Conservation (phyloP, 1,284 basidiomycete genomes). For the Fomitiporia mediterranea region DNA sequence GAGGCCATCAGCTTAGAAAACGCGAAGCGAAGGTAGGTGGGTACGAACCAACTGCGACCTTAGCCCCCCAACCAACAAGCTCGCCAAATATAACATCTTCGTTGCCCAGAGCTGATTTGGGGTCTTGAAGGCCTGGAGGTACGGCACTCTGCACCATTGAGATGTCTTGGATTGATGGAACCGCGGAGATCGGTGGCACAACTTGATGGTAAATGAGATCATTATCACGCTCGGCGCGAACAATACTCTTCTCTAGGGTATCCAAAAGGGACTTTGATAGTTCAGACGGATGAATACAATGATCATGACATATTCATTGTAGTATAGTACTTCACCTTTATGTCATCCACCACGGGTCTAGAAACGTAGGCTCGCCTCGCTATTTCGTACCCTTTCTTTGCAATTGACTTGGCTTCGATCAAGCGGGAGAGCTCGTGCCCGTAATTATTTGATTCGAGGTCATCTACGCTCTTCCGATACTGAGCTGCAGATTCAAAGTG, state of each 20-base stretch:
- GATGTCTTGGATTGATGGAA: slow-evolving; percentile 64
- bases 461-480: slow-evolving; percentile 86
- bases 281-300: slow-evolving; percentile 3
- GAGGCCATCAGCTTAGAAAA: neutral
- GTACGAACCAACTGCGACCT: slow-evolving; percentile 80
- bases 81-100: slow-evolving; percentile 68
- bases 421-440: slow-evolving; percentile 81
- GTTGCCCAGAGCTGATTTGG: slow-evolving; percentile 43
- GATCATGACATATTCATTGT: neutral
- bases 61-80: slow-evolving; percentile 84
- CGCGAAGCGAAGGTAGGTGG: neutral
- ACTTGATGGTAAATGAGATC: slow-evolving; percentile 94
- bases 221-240: slow-evolving; percentile 86
- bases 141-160: slow-evolving; percentile 65
- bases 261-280: slow-evolving; percentile 53
- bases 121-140: slow-evolving; percentile 62
- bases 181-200: slow-evolving; percentile 68
- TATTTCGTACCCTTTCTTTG: slow-evolving; percentile 72
- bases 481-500: slow-evolving; percentile 93
- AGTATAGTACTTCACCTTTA: slow-evolving; percentile 51
- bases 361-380: slow-evolving; percentile 61
- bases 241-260: slow-evolving; percentile 64
- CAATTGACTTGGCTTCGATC: slow-evolving; percentile 57
- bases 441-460: slow-evolving; percentile 84
- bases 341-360: slow-evolving; percentile 65